These are phyloP conservation scores for Fusarium lateritium DNA, from an alignment of 2,329 filamentous ascomycete genomes.

Conservation along the genomic window DNA sequence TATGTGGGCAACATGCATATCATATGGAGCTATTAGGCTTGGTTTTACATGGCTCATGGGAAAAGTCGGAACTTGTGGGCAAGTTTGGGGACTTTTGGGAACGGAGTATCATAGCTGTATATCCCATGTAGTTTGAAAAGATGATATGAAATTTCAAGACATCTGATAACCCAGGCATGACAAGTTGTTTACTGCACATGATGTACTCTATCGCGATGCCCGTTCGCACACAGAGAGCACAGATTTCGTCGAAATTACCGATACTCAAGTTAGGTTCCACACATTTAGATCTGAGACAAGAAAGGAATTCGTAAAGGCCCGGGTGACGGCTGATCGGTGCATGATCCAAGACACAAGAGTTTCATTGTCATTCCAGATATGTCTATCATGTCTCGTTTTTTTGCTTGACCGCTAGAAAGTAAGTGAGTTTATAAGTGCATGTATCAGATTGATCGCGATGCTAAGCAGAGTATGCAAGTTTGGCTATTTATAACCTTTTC, in stretches of 20 bases:
- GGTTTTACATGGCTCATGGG: conserved; percentile 4
- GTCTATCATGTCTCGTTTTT: neutral
- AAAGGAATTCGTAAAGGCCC: neutral
- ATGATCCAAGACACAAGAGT: conserved; percentile 31
- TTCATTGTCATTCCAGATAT: conserved; percentile 32
- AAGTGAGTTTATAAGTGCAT: neutral
- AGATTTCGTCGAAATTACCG: neutral
- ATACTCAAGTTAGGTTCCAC: neutral
- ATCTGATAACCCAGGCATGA: neutral
- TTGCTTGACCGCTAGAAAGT: conserved; percentile 16
- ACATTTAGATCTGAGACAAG: conserved; percentile 20
- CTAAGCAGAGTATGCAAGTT: neutral
- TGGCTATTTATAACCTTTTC: neutral
- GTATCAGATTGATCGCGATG: neutral
- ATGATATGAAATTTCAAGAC: neutral
- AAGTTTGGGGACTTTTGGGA: conserved; percentile 2
- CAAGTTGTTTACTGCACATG: neutral
- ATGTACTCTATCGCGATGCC: neutral
- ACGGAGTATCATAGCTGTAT: conserved; percentile 5
- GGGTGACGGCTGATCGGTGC: neutral
- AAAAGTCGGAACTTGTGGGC: conserved; percentile 5
- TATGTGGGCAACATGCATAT: conserved; percentile 14
- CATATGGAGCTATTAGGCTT: conserved; percentile 8
- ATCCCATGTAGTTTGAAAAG: conserved; percentile 19
- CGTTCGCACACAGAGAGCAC: neutral